Evolutionary conservation across 768 basidiomycete genomes (phyloP), one percentile per base, ranked within the genome.

Genomic region (Fistulinella prunicolor): DNA sequence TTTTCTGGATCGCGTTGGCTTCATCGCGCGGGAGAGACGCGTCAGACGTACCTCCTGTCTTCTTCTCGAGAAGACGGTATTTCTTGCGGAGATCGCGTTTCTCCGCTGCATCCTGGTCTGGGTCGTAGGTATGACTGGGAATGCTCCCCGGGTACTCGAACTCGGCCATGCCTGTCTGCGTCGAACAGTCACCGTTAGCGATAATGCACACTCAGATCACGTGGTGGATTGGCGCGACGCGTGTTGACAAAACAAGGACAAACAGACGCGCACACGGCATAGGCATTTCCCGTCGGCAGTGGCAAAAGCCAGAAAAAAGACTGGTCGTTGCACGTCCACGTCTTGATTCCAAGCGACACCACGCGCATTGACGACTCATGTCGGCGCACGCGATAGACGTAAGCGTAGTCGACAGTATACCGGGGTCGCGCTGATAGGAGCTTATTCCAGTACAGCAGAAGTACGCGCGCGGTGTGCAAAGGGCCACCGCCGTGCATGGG

Each of bases 51-150:
- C 89, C 84, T 73, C 85, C 83, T 23, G 85, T 76, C 44, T 71
- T 71, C 54, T 77, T 80, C 38, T 82, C 76, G 49, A 90, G 68
- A 14, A 74, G 68, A 50, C 92, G 83, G 60, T 92, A 94, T 54
- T 80, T 73, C 62, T 83, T 82, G 36, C 91, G 76, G 7, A 93
- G 70, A 34, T 74, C 74, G 54, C 91, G 82, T 65, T 86, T 85
- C 62, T 88, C 85, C 52, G 86, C 83, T 5, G 84, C 81, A 70
- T 92, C 79, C 62, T 93, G 90, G 64, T 93, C 87, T 9, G 89
- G 89, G 61, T 93, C 87, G 60, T 89, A 93, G 12, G 75, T 70
- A 16, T 77, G 66, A 42, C 70, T 73, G 60, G 44, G 32, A 13
- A 48, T 47, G 6, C 50, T 46, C 20, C 36, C 42, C 7, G 44